Evolutionary conservation across 805 yeast species (phyloP), one percentile per base, ranked within the genome.

Genomic region (Zygotorulaspora florentina): DNA sequence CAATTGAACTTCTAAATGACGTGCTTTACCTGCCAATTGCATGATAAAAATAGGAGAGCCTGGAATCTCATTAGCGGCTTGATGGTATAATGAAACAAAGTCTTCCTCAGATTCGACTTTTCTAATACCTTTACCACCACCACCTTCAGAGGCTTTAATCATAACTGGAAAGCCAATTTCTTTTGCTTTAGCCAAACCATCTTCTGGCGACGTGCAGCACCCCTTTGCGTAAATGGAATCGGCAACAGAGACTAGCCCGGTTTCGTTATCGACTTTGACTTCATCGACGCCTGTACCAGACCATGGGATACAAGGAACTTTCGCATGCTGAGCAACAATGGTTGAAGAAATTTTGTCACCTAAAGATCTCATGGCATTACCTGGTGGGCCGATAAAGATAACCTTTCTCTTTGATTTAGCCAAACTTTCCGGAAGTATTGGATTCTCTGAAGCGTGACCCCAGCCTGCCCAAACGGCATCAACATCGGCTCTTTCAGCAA

Each of bases 401-500:
- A 95, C 85, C 62, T 79, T 86, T 68, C 88, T 85, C 50, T 90
- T 88, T 15, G 96, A 88, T n/a, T 84, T 83, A 12, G 98, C 97
- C 66, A 93, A 76, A 68, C 78, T 81, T 69, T 93, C 99, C 25
- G 99, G 99, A 55, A 93, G 79, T 39, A 73, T 67, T 23, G 99
- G 99, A 71, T 95, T 91, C 73, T 93, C 99, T n/a, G 96, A 87
- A 25, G 99, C 99, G 66, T 95, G 99, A 61, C 99, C 99, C 99
- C 99, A 93, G 61, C 99, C 99, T 29, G 99, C 99, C 99, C 99
- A 93, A 47, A 93, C 99, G 20, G 99, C 99, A 66, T 93, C 96
- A 46, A 87, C 97, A 55, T 87, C 80, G 36, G 95, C 85, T 73
- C 97, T 85, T 72, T 93, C 99, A 30, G 99, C 99, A 40, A 93